Evolutionary conservation across 2,329 filamentous ascomycete genomes (phyloP), one percentile per base, ranked within the genome.

Genomic region (Golovinomyces cichoracearum): DNA sequence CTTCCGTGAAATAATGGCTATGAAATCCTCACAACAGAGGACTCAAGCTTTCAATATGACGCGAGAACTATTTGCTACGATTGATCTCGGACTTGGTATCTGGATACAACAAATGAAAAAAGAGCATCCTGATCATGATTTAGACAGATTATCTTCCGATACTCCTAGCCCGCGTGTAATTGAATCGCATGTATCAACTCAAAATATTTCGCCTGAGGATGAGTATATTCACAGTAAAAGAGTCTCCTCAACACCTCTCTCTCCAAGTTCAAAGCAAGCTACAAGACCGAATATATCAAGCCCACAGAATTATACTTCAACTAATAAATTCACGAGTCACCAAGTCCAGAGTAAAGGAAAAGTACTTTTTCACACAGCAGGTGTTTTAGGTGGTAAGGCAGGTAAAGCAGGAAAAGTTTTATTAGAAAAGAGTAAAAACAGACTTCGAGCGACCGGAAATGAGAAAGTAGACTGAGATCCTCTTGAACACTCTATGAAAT

Each of bases 391-490:
- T 51, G 76, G 76, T 22, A 79, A 78, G 58, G 76, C 75, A 27
- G 72, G 74, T 53, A 85, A 83, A 61, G 83, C 84, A 50, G 85
- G 86, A 45, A 93, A 93, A 67, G 88, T 86, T 48, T 64, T 94
- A 54, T 78, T 94, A 62, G 84, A 81, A 55, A 93, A 93, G 66
- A 83, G 86, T 56, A 88, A 82, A 66, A 88, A 74, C 65, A 88
- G 83, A 64, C 76, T 93, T 62, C 68, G 55, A 46, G 55, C 57
- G 50, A 53, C 72, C 53, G 73, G 70, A 61, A 75, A 77, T 60
- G 83, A 90, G 64, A 92, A 92, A 83, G 82, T 86, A 81, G 60
- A 84, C 83, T 77, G 66, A 69, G 76, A 66, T 64, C 58, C 62
- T 58, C 58, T 61, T 60, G 47, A 50, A 51, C 53, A 53, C 55